Evolutionary conservation across 129 eudicot species (phyloP).

Genomic region (Pulicaria dysenterica): DNA sequence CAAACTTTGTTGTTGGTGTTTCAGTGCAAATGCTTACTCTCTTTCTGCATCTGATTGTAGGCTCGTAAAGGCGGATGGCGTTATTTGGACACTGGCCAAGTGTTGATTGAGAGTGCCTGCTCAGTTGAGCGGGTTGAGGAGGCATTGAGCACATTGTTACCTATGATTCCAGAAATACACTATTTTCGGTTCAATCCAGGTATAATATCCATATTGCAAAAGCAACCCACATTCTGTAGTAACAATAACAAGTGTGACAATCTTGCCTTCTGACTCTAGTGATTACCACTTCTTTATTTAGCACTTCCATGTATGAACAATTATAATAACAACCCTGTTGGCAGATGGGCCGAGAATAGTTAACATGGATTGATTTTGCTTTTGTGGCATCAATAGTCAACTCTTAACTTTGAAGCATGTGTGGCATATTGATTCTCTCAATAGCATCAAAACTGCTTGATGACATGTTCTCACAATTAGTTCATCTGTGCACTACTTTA

Average conservation of each 20-base stretch:
- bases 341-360: too few species aligned
- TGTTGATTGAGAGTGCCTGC: conserved; percentile 97
- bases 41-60: conserved; percentile 40
- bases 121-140: conserved; percentile 98
- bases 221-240: neutral
- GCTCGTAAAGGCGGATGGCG: conserved; percentile 98
- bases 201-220: conserved; percentile 24
- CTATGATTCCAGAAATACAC: conserved; percentile 93
- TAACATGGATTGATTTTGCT: too few species aligned
- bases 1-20: conserved; percentile 3
- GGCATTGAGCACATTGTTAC: conserved; percentile 83
- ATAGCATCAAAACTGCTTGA: too few species aligned
- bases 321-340: too few species aligned
- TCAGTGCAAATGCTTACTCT: conserved; percentile 2
- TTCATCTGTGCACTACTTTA: neutral
- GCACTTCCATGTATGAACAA: neutral
- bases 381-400: too few species aligned
- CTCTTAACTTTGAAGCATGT: too few species aligned
- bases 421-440: too few species aligned
- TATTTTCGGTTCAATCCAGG: conserved; percentile 99
- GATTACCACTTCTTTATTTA: neutral
- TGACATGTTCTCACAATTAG: neutral
- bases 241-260: neutral
- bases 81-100: conserved; percentile 96
- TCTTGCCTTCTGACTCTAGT: neutral